Evolutionary conservation across 2,329 filamentous ascomycete species (phyloP).

Genomic region (Emergomyces pasteurianus): DNA sequence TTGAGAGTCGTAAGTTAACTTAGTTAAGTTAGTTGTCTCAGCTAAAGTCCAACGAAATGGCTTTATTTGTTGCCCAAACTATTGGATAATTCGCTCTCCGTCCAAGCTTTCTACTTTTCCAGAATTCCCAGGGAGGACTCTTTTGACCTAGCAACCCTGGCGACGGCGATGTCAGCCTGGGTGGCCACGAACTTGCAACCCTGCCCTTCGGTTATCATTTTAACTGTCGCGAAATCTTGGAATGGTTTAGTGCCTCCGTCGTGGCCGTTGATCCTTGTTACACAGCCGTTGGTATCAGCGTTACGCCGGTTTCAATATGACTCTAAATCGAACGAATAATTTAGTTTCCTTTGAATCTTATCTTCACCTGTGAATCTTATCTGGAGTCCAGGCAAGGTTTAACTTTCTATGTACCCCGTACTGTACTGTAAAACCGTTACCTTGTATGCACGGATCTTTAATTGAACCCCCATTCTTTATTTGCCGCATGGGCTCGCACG

Average conservation of each 20-base stretch:
- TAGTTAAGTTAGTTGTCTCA: too few relatives aligned
- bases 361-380: neutral
- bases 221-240: conserved; percentile 1
- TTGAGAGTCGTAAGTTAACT: too few relatives aligned
- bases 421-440: too few relatives aligned
- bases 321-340: too few relatives aligned
- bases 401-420: too few relatives aligned
- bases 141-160: neutral
- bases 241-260: conserved; percentile 1
- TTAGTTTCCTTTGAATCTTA: too few relatives aligned
- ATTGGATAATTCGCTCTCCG: neutral
- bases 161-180: neutral
- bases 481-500: neutral
- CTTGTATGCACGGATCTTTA: too few relatives aligned
- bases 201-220: neutral
- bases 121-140: neutral
- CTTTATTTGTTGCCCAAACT: neutral
- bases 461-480: neutral
- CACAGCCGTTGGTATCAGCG: neutral
- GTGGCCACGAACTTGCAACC: neutral
- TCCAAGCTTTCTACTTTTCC: neutral
- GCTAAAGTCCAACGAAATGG: neutral
- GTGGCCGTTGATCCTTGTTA: neutral
- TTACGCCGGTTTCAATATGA: neutral
- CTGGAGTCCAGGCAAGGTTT: too few relatives aligned